Percentiles rank a stretch among this genome's conserved stretches.
Conservation (phyloP, 768 basidiomycete genomes). For the Serendipita sp. region DNA sequence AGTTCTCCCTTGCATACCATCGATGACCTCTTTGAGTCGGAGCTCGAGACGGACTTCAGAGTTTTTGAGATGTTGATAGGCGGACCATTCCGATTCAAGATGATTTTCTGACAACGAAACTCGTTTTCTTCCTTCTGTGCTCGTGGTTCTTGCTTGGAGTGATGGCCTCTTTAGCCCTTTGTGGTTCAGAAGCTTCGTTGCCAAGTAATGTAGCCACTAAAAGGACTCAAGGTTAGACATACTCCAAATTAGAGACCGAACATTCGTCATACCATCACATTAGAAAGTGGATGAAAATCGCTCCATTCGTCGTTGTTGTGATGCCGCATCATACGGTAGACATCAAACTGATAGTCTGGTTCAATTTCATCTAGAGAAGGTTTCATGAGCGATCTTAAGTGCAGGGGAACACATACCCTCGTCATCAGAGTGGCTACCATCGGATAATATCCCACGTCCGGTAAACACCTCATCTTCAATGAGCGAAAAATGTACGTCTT, state of each 20-base stretch:
- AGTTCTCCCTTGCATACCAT: neutral
- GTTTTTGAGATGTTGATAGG: constrained; percentile 7
- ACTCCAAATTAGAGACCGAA: neutral
- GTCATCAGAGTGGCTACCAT: constrained; percentile 35
- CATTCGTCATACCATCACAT: constrained; percentile 52
- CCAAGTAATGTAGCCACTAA: constrained; percentile 27
- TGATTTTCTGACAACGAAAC: neutral
- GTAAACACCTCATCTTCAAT: constrained; percentile 74
- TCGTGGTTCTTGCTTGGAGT: neutral
- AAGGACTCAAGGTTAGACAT: too few relatives aligned
- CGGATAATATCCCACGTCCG: neutral
- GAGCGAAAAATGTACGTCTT: constrained; percentile 50
- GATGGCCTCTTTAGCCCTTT: constrained; percentile 14
- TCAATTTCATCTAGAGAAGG: constrained; percentile 4
- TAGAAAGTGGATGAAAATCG: constrained; percentile 63
- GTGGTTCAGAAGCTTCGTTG: constrained; percentile 17
- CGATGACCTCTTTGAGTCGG: constrained; percentile 5
- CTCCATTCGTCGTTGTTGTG: constrained; percentile 53
- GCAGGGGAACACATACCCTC: constrained; percentile 37
- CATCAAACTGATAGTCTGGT: constrained; percentile 89
- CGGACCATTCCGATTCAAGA: constrained; percentile 5
- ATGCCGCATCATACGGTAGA: constrained; percentile 76
- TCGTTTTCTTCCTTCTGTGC: neutral
- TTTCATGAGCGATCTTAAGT: neutral
- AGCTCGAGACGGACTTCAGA: constrained; percentile 8